These are phyloP conservation scores for Nicotiana rustica DNA, from an alignment of 305 asterid species.

Conservation along the genomic window DNA sequence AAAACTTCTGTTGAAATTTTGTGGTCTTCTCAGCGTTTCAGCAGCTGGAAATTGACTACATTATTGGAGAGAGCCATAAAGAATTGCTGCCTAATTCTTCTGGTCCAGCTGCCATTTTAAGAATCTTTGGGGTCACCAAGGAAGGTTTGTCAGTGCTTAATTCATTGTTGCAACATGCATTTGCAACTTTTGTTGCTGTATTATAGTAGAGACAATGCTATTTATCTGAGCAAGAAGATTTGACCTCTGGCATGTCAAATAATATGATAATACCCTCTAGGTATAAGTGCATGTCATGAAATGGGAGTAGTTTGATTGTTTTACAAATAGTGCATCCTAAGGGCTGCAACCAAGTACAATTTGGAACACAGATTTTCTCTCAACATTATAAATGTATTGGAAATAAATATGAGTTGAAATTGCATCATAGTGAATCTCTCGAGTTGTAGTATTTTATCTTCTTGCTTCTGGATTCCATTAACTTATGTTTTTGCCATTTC, in stretches of 20 bases:
- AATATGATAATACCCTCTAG: neutral
- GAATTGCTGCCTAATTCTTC: slow-evolving; percentile 72
- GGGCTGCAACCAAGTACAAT: slow-evolving; percentile 6
- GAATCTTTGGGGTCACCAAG: slow-evolving; percentile 89
- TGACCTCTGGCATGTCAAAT: neutral
- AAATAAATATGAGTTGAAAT: slow-evolving; percentile 11
- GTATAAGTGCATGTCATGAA: slow-evolving; percentile 4
- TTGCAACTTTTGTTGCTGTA: neutral
- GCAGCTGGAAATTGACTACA: slow-evolving; percentile 93
- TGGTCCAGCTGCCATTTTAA: slow-evolving; percentile 85
- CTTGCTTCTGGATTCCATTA: slow-evolving; percentile 3
- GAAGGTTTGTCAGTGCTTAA: slow-evolving; percentile 70
- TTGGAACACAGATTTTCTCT: neutral
- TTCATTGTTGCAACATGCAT: slow-evolving; percentile 24
- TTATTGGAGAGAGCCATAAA: slow-evolving; percentile 82
- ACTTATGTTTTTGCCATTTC: slow-evolving; percentile 8
- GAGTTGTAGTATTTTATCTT: slow-evolving; percentile 7
- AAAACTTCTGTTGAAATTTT: slow-evolving; percentile 25
- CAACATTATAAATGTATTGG: neutral
- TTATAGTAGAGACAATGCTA: neutral
- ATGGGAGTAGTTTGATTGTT: neutral
- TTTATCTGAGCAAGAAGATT: slow-evolving; percentile 28
- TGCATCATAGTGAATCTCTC: slow-evolving; percentile 8
- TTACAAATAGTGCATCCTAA: neutral
- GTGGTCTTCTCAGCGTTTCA: slow-evolving; percentile 68